Base-by-base conservation (phyloP, 805 yeast genomes). In the Candida sanyiensis region DNA sequence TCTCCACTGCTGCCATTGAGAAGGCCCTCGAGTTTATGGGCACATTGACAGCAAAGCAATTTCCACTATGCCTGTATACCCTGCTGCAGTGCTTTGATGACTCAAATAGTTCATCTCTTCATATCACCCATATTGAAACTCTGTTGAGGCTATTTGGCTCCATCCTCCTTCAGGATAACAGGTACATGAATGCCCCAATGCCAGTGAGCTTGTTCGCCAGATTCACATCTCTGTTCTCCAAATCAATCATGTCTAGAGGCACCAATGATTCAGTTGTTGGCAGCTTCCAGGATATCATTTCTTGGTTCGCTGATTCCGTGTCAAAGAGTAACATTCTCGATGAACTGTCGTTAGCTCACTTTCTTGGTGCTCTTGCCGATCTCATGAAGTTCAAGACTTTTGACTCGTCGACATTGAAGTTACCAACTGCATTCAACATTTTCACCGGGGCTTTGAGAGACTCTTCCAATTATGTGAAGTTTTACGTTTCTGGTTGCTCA, bases 271-370 rank as follows among this genome's bases (percentile, higher is more conserved):
- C n/a, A 8, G 49, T 72, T 7, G 45, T 52, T 15, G 61, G 61
- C 3, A 80, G 75, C 35, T 66, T 69, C 31, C 51, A 49, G 26
- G 83, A 77, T 46, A 64, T 79, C 15, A 59, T 66, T 28, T 52
- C 59, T 1, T 79, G 75, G 69, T 43, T 76, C 7, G 28, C 62
- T 3, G 48, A 57, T 13, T 58, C 77, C 34, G 64, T 66, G 4
- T 57, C 61, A 1, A 72, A 66, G 23, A 49, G 56, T 3, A 54
- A 72, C 34, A 56, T 77, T 11, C 49, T 61, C 35, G 69, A 76
- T 1, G 66, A 61, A 17, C 16, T 18, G 2, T 60, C 73, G 2
- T 46, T 51, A 3, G 18, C 49, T 2, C 58, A 55, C 17, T 56
- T 69, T 16, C 51, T 67, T 4, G 48, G 47, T 11, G 52, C 74